Base-by-base conservation (phyloP, 805 yeast species). In the Ogataea pini region DNA sequence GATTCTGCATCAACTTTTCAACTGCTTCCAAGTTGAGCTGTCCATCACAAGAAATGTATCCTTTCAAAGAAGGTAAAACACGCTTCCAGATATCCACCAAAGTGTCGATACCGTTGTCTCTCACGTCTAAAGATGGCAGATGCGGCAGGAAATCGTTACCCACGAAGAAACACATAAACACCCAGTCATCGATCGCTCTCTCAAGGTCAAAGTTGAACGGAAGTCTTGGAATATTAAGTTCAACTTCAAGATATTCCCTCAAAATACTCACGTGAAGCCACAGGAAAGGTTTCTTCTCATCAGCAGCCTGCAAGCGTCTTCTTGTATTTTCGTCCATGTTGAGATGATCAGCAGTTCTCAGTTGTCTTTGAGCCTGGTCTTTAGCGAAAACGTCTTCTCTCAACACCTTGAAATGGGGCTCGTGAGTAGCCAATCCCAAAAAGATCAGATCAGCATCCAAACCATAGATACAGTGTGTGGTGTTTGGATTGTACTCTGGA, bases 141-240 rank as follows among this genome's bases (percentile, higher is more conserved):
- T 92, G 98, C 1, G 99, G 99, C 60, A 94, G 72, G 76, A 94
- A 94, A 80, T 94, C 99, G 64, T 94, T 94, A 68, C 99, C 99
- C 55, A 92, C 95, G 64, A 94, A 94, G 73, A 94, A 94, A 77
- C 98, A 92, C 91, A 94, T 86, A 58, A 94, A 94, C 13, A 94
- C 89, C 99, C 99, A 94, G 69, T 94, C 99, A 64, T 94, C 99
- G 52, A 94, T 85, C 2, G 98, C 97, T 50, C 99, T 76, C 70
- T 94, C 99, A 46, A 91, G 67, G 64, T 94, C 97, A 69, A 85
- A 90, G 17, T 81, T 77, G 61, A 87, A 85, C 1, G 89, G 78
- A 16, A 85, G 62, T 33, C 83, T 76, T 3, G 90, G 88, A 24
- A 86, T 80, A 48, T 73, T 75, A 42, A 94, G 75, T 68, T 94